phyloP scores from a whole-genome alignment of 495 filamentous ascomycete species.

The Niebla homalea region DNA sequence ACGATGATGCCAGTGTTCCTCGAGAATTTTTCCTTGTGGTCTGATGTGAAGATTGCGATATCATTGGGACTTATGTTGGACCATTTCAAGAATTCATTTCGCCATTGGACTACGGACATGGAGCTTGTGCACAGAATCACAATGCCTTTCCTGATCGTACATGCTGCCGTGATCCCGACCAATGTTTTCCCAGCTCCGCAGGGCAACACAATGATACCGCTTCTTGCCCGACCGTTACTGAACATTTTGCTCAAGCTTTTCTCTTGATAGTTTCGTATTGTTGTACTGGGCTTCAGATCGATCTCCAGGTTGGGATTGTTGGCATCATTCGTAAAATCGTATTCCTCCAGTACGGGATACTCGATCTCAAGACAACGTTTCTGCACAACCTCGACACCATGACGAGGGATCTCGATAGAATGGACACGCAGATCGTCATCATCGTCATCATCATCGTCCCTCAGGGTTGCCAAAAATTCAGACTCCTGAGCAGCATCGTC shows the following conservation, averaged over 20 bases:
- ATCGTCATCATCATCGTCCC: conserved; percentile 80
- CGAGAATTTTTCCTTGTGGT: conserved; percentile 80
- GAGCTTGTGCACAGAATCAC: conserved; percentile 93
- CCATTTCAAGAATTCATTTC: conserved; percentile 92
- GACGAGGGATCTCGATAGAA: conserved; percentile 78
- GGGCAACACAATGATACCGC: conserved; percentile 92
- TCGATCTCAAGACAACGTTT: conserved; percentile 78
- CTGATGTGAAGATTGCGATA: conserved; percentile 88
- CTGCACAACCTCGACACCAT: conserved; percentile 70
- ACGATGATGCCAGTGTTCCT: conserved; percentile 90
- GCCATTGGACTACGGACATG: conserved; percentile 97
- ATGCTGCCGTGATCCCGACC: conserved; percentile 92
- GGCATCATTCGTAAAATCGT: conserved; percentile 92
- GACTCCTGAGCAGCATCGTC: conserved; percentile 30
- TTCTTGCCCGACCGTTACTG: conserved; percentile 90
- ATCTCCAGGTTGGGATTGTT: conserved; percentile 85
- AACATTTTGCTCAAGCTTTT: conserved; percentile 99
- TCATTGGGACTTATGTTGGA: conserved; percentile 91
- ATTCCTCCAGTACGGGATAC: conserved; percentile 85
- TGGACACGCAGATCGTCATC: conserved; percentile 82
- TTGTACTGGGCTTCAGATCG: conserved; percentile 68
- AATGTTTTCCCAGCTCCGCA: conserved; percentile 96
- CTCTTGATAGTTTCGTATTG: conserved; percentile 84
- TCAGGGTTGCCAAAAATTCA: conserved; percentile 46
- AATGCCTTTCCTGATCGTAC: conserved; percentile 91